Base-by-base conservation (phyloP, 108 stramenopile species). In the Epithemia pelagica region DNA sequence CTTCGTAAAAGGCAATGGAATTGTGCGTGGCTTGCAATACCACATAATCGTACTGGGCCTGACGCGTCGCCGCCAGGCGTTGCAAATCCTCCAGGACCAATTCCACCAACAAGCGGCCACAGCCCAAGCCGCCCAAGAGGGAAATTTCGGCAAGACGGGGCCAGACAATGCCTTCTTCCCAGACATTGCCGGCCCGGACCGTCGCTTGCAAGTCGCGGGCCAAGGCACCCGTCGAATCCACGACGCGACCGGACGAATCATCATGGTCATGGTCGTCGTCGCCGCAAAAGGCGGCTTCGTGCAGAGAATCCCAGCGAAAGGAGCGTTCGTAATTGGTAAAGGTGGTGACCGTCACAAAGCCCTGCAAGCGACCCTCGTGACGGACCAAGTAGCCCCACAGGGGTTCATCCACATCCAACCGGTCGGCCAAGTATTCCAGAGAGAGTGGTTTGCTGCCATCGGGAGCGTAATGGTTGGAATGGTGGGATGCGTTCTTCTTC, bases 361-460 rank as follows among this genome's bases (percentile, higher is more conserved):
- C 95, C 77, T 96, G 95, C 37, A 96, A 56, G 79, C 83, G 86
- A 1, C 90, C 89, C 30, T 77, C 75, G 15, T 86, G 84, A 21
- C 95, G 74, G 15, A 92, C 78, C 52, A 90, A 63, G 66, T 83
- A 90, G 7, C 92, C 92, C 67, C 70, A 88, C 10, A 90, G 53
- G 0, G 95, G 95, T 75, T 96, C 95, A 68, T 96, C 95, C 20
- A 92, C 83, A 62, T 96, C 95, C 59, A 94, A 78, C 2, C 95
- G 85, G 74, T 96, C 95, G 25, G 91, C 90, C 64, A 96, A 89
- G 68, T 96, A 96, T 65, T 96, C 95, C 22, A 96, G 75, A 64
- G 82, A 82, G 21, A 96, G 69, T 0, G 95, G 92, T 66, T 96
- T 96, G 66, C 59, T 60, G 63, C 29, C 37, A 64, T 46, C 58